Evolutionary conservation across 2,329 filamentous ascomycete species (phyloP).

Genomic region (Trichoderma atrobrunneum): DNA sequence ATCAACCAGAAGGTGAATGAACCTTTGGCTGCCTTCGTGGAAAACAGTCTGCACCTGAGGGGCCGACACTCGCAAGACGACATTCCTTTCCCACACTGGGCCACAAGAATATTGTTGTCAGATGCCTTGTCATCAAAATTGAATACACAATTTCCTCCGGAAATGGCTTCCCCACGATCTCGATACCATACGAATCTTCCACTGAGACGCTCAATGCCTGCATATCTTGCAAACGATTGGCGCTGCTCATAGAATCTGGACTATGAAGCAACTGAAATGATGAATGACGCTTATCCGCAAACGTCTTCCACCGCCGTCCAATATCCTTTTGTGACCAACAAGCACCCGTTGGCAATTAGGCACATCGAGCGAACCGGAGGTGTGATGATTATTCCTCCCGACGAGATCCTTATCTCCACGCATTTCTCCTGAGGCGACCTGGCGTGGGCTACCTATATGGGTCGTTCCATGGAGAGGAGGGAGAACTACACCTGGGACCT

Average conservation of each 20-base stretch:
- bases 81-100: background rate
- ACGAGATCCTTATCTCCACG: too few relatives aligned
- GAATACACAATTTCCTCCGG: background rate
- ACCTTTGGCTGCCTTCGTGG: background rate
- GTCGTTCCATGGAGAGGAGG: background rate
- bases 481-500: background rate
- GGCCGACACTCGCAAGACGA: background rate
- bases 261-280: background rate
- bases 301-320: background rate
- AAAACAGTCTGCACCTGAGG: background rate
- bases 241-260: background rate
- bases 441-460: too few relatives aligned
- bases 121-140: background rate
- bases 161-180: background rate
- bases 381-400: too few relatives aligned
- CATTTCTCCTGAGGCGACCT: too few relatives aligned
- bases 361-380: too few relatives aligned
- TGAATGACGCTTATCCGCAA: background rate
- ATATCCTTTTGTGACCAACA: too few relatives aligned
- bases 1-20: background rate
- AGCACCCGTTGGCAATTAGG: too few relatives aligned
- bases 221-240: background rate
- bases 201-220: background rate
- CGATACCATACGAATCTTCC: background rate
- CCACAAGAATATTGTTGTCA: background rate